Evolutionary conservation across 2,329 filamentous ascomycete genomes (phyloP).

Genomic region (Neofusicoccum laricinum): DNA sequence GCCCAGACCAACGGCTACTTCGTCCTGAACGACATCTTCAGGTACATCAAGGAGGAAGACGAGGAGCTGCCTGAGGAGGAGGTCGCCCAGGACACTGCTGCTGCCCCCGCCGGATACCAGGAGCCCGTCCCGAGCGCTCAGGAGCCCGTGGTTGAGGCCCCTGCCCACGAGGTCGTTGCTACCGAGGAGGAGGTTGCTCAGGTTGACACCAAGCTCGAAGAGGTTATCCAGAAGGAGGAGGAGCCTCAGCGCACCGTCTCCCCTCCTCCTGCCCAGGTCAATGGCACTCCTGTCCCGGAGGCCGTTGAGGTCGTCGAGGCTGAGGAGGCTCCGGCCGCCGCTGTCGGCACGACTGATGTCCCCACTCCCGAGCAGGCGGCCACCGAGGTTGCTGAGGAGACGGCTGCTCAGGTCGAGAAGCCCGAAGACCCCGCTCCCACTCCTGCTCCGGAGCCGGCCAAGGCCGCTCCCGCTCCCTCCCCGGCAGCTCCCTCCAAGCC

Average conservation of each 20-base stretch:
- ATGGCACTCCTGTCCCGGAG: slow-evolving; percentile 37
- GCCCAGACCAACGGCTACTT: slow-evolving; percentile 97
- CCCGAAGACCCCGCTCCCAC: slow-evolving; percentile 63
- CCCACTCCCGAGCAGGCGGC: slow-evolving; percentile 34
- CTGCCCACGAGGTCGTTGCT: slow-evolving; percentile 35
- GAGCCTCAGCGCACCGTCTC: slow-evolving; percentile 21
- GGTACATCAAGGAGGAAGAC: slow-evolving; percentile 81
- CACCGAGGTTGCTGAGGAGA: slow-evolving; percentile 30
- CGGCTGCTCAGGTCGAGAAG: slow-evolving; percentile 49
- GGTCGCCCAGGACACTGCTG: slow-evolving; percentile 28
- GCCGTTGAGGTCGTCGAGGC: slow-evolving; percentile 34
- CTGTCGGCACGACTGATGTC: slow-evolving; percentile 23
- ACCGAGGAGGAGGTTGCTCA: slow-evolving; percentile 45
- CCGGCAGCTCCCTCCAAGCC: slow-evolving; percentile 55
- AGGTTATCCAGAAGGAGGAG: slow-evolving; percentile 44
- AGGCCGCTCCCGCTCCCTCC: slow-evolving; percentile 57
- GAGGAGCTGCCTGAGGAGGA: slow-evolving; percentile 60
- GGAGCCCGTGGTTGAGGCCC: slow-evolving; percentile 29
- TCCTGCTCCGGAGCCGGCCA: slow-evolving; percentile 55
- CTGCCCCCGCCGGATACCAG: slow-evolving; percentile 35
- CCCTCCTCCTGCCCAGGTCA: slow-evolving; percentile 31
- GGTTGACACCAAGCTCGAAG: slow-evolving; percentile 75
- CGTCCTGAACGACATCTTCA: slow-evolving; percentile 96
- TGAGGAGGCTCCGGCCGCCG: slow-evolving; percentile 37
- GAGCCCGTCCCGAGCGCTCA: slow-evolving; percentile 40